phyloP scores from a whole-genome alignment of 2,329 filamentous ascomycete species.

The Diaporthe sp. region DNA sequence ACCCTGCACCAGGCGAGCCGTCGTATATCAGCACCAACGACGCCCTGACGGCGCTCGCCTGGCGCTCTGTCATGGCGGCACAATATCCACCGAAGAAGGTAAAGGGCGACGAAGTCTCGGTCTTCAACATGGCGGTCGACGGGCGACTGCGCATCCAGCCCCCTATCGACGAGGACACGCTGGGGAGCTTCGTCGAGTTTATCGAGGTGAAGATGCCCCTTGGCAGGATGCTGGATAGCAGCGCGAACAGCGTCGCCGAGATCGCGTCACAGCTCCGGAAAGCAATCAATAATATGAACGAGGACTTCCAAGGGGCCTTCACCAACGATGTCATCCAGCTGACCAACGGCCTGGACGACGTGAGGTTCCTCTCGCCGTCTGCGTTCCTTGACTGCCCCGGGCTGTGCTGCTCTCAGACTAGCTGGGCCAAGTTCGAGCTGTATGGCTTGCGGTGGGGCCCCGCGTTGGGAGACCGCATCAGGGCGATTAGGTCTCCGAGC shows the following conservation, averaged over 20 bases:
- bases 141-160: conserved; percentile 48
- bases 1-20: conserved; percentile 41
- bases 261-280: conserved; percentile 48
- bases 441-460: conserved; percentile 47
- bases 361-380: conserved; percentile 44
- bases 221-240: conserved; percentile 43
- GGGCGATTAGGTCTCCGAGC: conserved; percentile 45
- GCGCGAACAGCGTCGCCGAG: conserved; percentile 42
- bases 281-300: conserved; percentile 42
- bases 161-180: conserved; percentile 46
- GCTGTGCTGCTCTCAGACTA: conserved; percentile 46
- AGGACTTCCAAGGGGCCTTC: conserved; percentile 39
- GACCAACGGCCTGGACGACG: conserved; percentile 45
- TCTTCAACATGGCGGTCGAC: conserved; percentile 51
- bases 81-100: conserved; percentile 22
- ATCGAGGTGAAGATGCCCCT: conserved; percentile 43
- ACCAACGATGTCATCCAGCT: conserved; percentile 44
- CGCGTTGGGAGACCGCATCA: conserved; percentile 41
- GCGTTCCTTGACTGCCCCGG: conserved; percentile 50
- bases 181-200: conserved; percentile 53
- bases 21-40: conserved; percentile 44
- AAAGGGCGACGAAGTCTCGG: conserved; percentile 44
- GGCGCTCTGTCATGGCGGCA: conserved; percentile 34
- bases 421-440: conserved; percentile 46
- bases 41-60: conserved; percentile 31